Conservation (phyloP, 805 yeast species). For the Cyberlindnera veronae region DNA sequence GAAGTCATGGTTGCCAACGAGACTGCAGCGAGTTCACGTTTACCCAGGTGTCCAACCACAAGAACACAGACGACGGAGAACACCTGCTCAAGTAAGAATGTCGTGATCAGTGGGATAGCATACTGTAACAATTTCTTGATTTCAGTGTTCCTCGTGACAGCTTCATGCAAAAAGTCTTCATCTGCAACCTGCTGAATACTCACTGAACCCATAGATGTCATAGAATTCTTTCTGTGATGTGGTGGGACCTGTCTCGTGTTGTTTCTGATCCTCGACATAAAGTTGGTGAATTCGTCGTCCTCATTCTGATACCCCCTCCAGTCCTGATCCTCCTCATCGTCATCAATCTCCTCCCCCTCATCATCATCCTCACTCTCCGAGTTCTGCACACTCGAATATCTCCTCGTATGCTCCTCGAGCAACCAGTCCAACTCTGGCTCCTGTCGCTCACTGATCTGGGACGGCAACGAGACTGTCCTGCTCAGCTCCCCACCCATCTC, state of each 20-base stretch:
- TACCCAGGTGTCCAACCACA: conserved; percentile 80
- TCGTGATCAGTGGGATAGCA: conserved; percentile 54
- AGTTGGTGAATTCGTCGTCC: conserved; percentile 16
- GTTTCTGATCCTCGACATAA: conserved; percentile 25
- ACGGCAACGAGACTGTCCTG: conserved; percentile 39
- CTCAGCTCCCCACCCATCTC: conserved; percentile 36
- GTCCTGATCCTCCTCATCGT: conserved; percentile 17
- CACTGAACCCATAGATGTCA: conserved; percentile 23
- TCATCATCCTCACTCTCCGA: conserved; percentile 18
- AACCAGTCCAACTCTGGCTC: conserved; percentile 38
- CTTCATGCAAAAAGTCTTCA: conserved; percentile 31
- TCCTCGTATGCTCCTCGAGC: conserved; percentile 36
- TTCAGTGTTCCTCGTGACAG: conserved; percentile 36
- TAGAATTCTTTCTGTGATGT: conserved; percentile 18
- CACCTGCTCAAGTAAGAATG: conserved; percentile 56
- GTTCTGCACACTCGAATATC: conserved; percentile 31
- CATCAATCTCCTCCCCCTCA: conserved; percentile 19
- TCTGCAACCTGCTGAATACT: conserved; percentile 18
- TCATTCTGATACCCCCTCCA: conserved; percentile 23
- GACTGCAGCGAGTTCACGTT: conserved; percentile 76
- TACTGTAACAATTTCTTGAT: conserved; percentile 35
- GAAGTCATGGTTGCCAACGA: conserved; percentile 83
- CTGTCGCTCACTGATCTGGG: conserved; percentile 29
- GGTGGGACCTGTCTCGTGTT: conserved; percentile 5
- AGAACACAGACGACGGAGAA: conserved; percentile 55